Percentiles rank a stretch among this genome's conserved stretches.
Conservation (phyloP, 345 rosid species). For the Sapria himalayana region DNA sequence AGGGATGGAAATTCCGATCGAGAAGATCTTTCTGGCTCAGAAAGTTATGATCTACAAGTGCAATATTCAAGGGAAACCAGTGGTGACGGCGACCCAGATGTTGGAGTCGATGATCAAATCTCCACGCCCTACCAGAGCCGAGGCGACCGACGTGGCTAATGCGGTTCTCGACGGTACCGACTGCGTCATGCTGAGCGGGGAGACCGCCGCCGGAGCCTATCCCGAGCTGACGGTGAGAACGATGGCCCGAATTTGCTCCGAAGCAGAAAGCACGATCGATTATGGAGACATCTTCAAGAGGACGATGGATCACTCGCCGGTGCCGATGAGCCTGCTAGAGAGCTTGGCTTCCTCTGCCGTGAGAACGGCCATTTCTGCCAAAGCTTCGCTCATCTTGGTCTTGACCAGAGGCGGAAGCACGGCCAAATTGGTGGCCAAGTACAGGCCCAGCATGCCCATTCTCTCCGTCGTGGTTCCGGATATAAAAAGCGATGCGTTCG, state of each 20-base stretch:
- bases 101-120: conserved; percentile 96
- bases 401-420: conserved; percentile 92
- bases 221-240: conserved; percentile 80
- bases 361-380: conserved; percentile 71
- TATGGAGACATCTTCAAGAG: conserved; percentile 75
- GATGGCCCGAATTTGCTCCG: conserved; percentile 80
- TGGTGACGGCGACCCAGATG: conserved; percentile 37
- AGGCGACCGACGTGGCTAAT: conserved; percentile 95
- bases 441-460: conserved; percentile 83
- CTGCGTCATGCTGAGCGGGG: conserved; percentile 95
- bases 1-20: conserved; percentile 97
- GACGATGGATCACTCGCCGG: conserved; percentile 57
- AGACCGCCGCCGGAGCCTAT: conserved; percentile 95
- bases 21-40: conserved; percentile 90
- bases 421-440: conserved; percentile 84
- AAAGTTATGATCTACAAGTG: conserved; percentile 98
- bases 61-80: conserved; percentile 92
- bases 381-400: conserved; percentile 64
- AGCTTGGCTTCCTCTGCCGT: conserved; percentile 86
- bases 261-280: conserved; percentile 85
- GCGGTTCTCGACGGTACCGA: conserved; percentile 89
- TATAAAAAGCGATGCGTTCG: conserved; percentile 63
- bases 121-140: conserved; percentile 92
- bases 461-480: conserved; percentile 80
- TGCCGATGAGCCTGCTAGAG: conserved; percentile 93